Percentiles rank a stretch among this genome's conserved stretches.
Conservation (phyloP, 192 early-diverging fungal genomes). For the Backusella parvicylindrica region DNA sequence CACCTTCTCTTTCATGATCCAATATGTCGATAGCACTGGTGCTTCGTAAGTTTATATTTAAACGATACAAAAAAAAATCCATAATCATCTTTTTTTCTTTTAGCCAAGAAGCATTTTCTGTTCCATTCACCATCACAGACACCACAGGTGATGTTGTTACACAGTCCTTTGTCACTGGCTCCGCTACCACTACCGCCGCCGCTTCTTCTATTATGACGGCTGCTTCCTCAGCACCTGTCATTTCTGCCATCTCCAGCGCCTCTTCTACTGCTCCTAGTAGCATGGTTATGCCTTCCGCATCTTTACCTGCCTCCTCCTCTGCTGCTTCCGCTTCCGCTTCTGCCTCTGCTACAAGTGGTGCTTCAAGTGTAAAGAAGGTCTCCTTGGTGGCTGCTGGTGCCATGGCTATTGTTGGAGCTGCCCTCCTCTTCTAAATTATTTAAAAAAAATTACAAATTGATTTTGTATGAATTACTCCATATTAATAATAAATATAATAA, state of each 20-base stretch:
- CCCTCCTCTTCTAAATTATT: neutral
- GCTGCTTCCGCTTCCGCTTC: neutral
- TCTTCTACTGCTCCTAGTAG: neutral
- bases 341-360: neutral
- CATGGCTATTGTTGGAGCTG: neutral
- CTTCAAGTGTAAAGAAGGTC: neutral
- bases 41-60: slow-evolving; percentile 17
- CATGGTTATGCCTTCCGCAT: neutral
- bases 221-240: neutral
- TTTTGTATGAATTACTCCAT: neutral
- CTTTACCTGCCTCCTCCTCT: neutral
- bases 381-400: neutral
- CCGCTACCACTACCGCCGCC: neutral
- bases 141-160: slow-evolving; percentile 3
- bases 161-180: neutral
- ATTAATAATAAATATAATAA: neutral
- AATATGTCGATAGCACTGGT: neutral
- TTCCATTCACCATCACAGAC: neutral
- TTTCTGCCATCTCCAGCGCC: neutral
- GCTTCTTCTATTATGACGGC: neutral
- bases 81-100: neutral
- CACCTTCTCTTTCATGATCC: slow-evolving; percentile 19
- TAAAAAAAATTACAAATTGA: neutral
- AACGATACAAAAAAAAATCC: neutral
- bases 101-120: neutral